Evolutionary conservation across 1,139 yeast genomes (phyloP), one percentile per base, ranked within the genome.

Genomic region (Candida buenavistaensis): DNA sequence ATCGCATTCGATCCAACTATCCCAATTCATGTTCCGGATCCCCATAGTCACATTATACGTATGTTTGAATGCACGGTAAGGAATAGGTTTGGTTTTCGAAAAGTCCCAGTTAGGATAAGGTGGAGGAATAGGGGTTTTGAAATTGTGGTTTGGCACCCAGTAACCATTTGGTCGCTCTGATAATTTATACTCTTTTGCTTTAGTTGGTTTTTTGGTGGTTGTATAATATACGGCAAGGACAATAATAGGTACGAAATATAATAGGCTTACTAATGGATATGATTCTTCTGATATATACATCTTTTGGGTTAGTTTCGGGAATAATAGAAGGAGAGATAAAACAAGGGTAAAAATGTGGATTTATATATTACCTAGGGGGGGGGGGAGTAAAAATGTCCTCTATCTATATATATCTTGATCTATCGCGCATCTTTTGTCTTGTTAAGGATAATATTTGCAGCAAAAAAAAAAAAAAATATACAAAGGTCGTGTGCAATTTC

Each of bases 1-100:
- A 53, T 80, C 87, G 35, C 80, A 60, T 52, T 80, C 82, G 44
- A 80, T 72, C 87, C 87, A 80, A 33, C 64, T 62, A 36, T 72
- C 61, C 68, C 72, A 71, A 34, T 76, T 73, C 81, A 79, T 73
- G 40, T 62, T 64, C 45, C 84, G 59, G 30, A 79, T 78, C n/a
- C 84, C 86, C 86, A 80, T 80, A 19, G 80, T 79, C 14, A 66
- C 59, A 40, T 52, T 52, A 48, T 79, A 79, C 40, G 72, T 76
- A 52, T 75, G 80, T 50, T 68, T 78, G 52, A 79, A 79, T 0
- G 84, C 82, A 37, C 85, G 61, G 50, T 79, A 79, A 16, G 84
- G 82, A 27, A 75, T 48, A 2, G 87, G 85, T 36, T 54, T 59
- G 1, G 84, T 78, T 2, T 57, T 57, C 7, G 62, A 54, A 30